These are phyloP conservation scores for Diatrype stigma DNA, from an alignment of 2,329 filamentous ascomycete species.

Conservation along the genomic window DNA sequence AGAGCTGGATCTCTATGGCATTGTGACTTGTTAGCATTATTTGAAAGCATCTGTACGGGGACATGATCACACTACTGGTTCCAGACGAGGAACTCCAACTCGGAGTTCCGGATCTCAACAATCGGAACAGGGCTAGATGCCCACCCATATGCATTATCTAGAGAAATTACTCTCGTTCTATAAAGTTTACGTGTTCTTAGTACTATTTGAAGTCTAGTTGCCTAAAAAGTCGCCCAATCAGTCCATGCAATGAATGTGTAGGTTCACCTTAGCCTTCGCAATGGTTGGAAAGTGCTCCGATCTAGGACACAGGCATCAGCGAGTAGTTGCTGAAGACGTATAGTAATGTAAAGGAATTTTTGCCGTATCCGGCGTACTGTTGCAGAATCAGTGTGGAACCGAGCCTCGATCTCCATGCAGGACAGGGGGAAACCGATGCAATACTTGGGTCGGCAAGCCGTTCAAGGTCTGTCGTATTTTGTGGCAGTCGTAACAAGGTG, in stretches of 20 bases:
- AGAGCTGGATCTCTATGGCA: no score
- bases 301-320: conserved; percentile 8
- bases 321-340: conserved; percentile 4
- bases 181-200: no score
- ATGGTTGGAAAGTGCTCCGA: neutral
- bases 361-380: conserved; percentile 15
- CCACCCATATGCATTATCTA: no score
- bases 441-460: conserved; percentile 14
- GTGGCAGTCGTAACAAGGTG: neutral
- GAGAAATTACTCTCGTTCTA: no score
- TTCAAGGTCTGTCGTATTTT: conserved; percentile 8
- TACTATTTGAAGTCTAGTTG: no score
- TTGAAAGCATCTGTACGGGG: no score
- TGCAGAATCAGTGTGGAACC: conserved; percentile 27
- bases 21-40: no score
- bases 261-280: neutral
- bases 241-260: neutral
- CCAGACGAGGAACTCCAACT: no score
- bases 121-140: no score
- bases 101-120: no score
- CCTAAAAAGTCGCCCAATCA: neutral
- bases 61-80: no score
- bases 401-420: conserved; percentile 14
- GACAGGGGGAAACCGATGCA: conserved; percentile 14
- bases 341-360: conserved; percentile 7